A percentile compares a stretch with the other conserved stretches of the same genome.
phyloP scores from a whole-genome alignment of 2,329 filamentous ascomycete species.

The Pyrenochaeta sp. region DNA sequence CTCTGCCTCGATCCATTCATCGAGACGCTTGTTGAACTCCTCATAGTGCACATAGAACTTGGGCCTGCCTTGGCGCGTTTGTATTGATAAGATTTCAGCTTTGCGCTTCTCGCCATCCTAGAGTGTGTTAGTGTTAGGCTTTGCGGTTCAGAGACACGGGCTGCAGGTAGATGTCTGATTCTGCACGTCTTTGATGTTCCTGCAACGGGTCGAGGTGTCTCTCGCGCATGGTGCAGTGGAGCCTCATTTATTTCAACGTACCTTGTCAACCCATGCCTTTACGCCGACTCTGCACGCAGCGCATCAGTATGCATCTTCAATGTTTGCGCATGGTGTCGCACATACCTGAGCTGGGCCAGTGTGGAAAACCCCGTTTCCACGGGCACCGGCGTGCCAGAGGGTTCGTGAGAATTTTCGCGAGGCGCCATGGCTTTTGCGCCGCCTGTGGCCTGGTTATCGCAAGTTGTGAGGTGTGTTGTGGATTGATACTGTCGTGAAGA shows the following conservation, averaged over 20 bases:
- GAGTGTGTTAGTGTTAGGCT: slow-evolving; percentile 20
- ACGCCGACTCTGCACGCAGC: slow-evolving; percentile 65
- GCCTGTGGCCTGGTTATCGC: slow-evolving; percentile 13
- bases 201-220: slow-evolving; percentile 7
- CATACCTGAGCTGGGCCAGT: slow-evolving; percentile 80
- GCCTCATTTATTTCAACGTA: slow-evolving; percentile 52
- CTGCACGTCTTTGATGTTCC: slow-evolving; percentile 19
- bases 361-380: slow-evolving; percentile 84
- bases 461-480: slow-evolving; percentile 35
- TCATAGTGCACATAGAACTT: slow-evolving; percentile 98
- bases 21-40: slow-evolving; percentile 91
- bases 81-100: slow-evolving; percentile 95
- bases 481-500: slow-evolving; percentile 42
- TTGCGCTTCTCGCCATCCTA: slow-evolving; percentile 84
- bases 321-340: slow-evolving; percentile 41
- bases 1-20: slow-evolving; percentile 86
- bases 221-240: slow-evolving; percentile 8
- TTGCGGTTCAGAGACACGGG: no score
- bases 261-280: slow-evolving; percentile 75
- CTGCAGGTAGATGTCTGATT: neutral
- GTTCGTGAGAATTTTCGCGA: slow-evolving; percentile 63
- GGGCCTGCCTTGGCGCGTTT: slow-evolving; percentile 85
- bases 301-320: slow-evolving; percentile 39
- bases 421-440: slow-evolving; percentile 59
- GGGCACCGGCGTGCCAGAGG: slow-evolving; percentile 64